A percentile compares a stretch with the other conserved stretches of the same genome.
phyloP scores from a whole-genome alignment of 2,329 filamentous ascomycete genomes.

The Rasamsonia emersonii region DNA sequence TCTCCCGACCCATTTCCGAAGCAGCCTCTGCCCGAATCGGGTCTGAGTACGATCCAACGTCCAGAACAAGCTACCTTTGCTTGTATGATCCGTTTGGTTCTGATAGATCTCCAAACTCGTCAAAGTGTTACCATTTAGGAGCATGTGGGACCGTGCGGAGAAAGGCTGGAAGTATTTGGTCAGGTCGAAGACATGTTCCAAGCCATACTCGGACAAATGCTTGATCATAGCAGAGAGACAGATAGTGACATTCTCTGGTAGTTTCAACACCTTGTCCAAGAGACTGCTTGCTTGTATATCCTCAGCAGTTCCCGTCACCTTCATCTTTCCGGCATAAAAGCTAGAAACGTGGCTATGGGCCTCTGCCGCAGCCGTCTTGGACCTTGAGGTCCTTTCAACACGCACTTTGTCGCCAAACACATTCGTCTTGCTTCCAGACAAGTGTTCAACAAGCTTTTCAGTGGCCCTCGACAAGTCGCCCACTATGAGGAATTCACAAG shows the following conservation, averaged over 20 bases:
- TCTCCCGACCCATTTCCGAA: constrained; percentile 91
- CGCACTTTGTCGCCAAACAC: constrained; percentile 86
- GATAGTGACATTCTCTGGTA: constrained; percentile 78
- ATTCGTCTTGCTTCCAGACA: constrained; percentile 82
- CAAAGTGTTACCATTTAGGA: constrained; percentile 88
- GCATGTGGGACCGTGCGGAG: constrained; percentile 87
- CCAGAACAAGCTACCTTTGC: constrained; percentile 90
- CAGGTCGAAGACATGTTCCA: constrained; percentile 91
- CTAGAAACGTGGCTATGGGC: constrained; percentile 81
- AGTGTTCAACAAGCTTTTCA: constrained; percentile 82
- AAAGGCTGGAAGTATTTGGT: constrained; percentile 98
- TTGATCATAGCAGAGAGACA: constrained; percentile 96
- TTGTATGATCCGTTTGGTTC: constrained; percentile 78
- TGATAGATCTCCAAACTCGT: constrained; percentile 93
- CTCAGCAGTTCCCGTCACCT: constrained; percentile 45
- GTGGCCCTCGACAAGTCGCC: constrained; percentile 84
- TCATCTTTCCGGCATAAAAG: constrained; percentile 85
- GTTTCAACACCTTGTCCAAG: constrained; percentile 74
- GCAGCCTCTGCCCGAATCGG: constrained; percentile 74
- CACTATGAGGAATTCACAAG: constrained; percentile 89
- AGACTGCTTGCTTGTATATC: constrained; percentile 55
- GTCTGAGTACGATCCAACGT: constrained; percentile 87
- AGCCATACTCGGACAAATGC: constrained; percentile 80
- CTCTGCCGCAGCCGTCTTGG: constrained; percentile 74
- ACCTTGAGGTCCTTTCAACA: constrained; percentile 67